Conservation (phyloP, 768 basidiomycete genomes). For the Suillus subluteus region DNA sequence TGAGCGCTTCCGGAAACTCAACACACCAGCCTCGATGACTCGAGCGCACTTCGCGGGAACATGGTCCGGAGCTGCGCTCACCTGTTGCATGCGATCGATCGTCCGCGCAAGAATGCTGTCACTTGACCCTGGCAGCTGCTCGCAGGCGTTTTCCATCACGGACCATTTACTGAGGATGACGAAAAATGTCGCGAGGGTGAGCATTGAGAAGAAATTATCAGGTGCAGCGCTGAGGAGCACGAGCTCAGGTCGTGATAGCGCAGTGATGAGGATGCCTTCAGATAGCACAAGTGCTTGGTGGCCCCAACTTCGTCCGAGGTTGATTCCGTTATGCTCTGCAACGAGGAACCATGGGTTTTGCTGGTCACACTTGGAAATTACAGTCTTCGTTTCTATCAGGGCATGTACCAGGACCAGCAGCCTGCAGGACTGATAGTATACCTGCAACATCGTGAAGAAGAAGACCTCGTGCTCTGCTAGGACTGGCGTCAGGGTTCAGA, state of each 20-base stretch:
- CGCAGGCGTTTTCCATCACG: conserved; percentile 37
- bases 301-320: conserved; percentile 40
- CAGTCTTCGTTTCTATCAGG: conserved; percentile 30
- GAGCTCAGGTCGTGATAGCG: conserved; percentile 38
- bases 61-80: conserved; percentile 44
- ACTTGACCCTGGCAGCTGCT: conserved; percentile 41
- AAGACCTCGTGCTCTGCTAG: conserved; percentile 45
- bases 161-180: conserved; percentile 48
- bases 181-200: conserved; percentile 47
- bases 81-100: conserved; percentile 37
- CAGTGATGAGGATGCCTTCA: conserved; percentile 40
- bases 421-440: conserved; percentile 45
- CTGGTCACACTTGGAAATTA: conserved; percentile 21
- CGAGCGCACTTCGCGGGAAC: conserved; percentile 46
- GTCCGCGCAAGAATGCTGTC: conserved; percentile 40
- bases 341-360: conserved; percentile 35
- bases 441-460: conserved; percentile 43
- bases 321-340: conserved; percentile 37
- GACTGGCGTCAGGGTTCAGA: conserved; percentile 39
- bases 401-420: conserved; percentile 43
- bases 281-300: conserved; percentile 41
- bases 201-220: conserved; percentile 45
- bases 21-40: conserved; percentile 38
- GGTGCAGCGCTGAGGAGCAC: conserved; percentile 44
- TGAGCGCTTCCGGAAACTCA: conserved; percentile 34